A percentile compares a stretch with the other conserved stretches of the same genome.
Evolutionary conservation across 2,329 filamentous ascomycete genomes (phyloP).

Genomic region (Microdochium trichocladiopsis): DNA sequence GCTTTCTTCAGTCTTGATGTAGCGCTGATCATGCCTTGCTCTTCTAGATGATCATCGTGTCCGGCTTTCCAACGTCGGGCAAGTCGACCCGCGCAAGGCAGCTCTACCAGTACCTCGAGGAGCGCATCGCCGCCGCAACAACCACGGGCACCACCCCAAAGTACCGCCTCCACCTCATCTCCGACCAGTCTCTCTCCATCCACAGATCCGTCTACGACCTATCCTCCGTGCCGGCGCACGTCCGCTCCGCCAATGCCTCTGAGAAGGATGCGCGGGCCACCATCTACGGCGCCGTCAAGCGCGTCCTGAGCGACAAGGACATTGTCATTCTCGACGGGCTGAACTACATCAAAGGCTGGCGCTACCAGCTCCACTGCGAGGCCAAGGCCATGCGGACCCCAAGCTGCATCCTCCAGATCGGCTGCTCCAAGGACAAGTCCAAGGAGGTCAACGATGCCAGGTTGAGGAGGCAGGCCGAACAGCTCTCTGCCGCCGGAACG

Average conservation of each 20-base stretch:
- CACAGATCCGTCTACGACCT: constrained; percentile 66
- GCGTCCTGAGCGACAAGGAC: constrained; percentile 62
- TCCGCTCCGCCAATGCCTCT: constrained; percentile 62
- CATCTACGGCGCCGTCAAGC: constrained; percentile 72
- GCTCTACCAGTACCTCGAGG: constrained; percentile 56
- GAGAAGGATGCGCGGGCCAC: constrained; percentile 78
- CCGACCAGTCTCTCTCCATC: constrained; percentile 64
- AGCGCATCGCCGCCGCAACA: constrained; percentile 39
- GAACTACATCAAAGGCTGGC: constrained; percentile 88
- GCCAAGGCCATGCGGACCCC: constrained; percentile 72
- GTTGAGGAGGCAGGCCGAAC: constrained; percentile 23
- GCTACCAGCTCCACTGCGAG: constrained; percentile 81
- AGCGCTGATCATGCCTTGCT: constrained; percentile 3
- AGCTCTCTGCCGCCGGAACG: constrained; percentile 14
- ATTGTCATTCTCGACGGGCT: constrained; percentile 74
- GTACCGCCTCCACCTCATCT: constrained; percentile 67
- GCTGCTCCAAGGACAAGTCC: constrained; percentile 45
- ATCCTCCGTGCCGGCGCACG: constrained; percentile 48
- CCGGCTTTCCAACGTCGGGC: constrained; percentile 61
- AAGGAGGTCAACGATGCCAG: constrained; percentile 53
- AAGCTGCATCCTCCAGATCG: constrained; percentile 65
- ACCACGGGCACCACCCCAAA: constrained; percentile 20
- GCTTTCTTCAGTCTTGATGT: background rate
- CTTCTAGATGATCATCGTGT: constrained; percentile 63
- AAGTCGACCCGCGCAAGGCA: constrained; percentile 62